These are phyloP conservation scores for Lotmaria passim DNA, from an alignment of 208 protist genomes.

Conservation along the genomic window DNA sequence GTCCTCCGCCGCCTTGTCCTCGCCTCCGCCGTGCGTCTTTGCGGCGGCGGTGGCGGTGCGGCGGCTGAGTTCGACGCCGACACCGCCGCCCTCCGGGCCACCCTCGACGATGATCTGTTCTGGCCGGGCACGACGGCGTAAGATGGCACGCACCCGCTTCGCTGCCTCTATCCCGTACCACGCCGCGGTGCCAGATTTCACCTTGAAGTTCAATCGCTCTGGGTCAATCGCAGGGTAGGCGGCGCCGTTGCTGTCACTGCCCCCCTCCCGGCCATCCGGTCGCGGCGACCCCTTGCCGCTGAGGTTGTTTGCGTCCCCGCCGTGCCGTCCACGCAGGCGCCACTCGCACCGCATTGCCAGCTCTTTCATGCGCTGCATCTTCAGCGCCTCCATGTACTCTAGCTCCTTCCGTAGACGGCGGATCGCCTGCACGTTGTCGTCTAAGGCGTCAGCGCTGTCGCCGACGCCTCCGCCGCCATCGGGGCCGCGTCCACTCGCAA, in stretches of 20 bases:
- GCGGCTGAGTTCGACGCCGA: slow-evolving; percentile 64
- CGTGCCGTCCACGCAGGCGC: slow-evolving; percentile 25
- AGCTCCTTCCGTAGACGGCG: slow-evolving; percentile 45
- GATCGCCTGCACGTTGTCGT: slow-evolving; percentile 45
- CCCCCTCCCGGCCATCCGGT: not conserved
- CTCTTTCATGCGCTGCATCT: slow-evolving; percentile 59
- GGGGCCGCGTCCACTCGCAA: slow-evolving; percentile 2
- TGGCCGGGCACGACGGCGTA: slow-evolving; percentile 47
- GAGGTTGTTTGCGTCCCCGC: not conserved
- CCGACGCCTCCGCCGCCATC: slow-evolving; percentile 1
- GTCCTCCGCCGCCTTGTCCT: not conserved
- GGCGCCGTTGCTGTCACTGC: not conserved
- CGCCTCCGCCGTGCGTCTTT: slow-evolving; percentile 1
- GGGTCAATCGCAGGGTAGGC: slow-evolving; percentile 20
- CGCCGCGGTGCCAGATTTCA: slow-evolving; percentile 55
- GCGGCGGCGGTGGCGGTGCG: slow-evolving; percentile 53
- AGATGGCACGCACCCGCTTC: slow-evolving; percentile 69
- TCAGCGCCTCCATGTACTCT: slow-evolving; percentile 51
- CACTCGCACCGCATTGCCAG: slow-evolving; percentile 48
- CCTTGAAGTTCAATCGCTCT: slow-evolving; percentile 54
- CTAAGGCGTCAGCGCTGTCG: not conserved
- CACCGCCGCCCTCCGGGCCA: slow-evolving; percentile 49
- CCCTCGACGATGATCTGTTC: slow-evolving; percentile 69
- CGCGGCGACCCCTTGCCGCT: not conserved
- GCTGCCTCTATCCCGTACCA: slow-evolving; percentile 81